Evolutionary conservation across 176 grass and related monocot genomes (phyloP).

Genomic region (Echinochloa phyllopogon): DNA sequence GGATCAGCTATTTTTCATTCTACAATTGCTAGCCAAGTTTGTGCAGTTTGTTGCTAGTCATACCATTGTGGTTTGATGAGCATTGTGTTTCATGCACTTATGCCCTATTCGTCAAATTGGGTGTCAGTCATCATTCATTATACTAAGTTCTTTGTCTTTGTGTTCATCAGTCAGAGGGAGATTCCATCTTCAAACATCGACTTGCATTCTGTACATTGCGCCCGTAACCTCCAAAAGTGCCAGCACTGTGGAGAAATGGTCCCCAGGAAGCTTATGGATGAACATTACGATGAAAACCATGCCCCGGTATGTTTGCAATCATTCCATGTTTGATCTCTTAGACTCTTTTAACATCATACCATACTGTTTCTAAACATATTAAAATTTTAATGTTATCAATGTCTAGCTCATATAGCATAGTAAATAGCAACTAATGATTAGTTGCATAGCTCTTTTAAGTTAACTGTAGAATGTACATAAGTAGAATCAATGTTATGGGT

Average conservation of each 20-base stretch:
- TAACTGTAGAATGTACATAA: slow-evolving; percentile 4
- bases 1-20: not conserved
- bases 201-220: slow-evolving; percentile 76
- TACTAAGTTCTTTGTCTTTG: slow-evolving; percentile 6
- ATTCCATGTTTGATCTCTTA: not conserved
- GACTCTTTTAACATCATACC: not conserved
- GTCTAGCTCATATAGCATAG: slow-evolving; percentile 7
- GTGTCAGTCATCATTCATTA: not conserved
- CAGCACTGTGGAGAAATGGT: slow-evolving; percentile 75
- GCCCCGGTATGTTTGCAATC: slow-evolving; percentile 58
- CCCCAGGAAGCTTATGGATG: slow-evolving; percentile 66
- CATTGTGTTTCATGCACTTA: not conserved
- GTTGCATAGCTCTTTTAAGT: not conserved
- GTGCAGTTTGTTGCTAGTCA: not conserved
- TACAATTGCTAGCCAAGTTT: not conserved
- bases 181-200: slow-evolving; percentile 72
- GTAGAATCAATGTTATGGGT: not conserved
- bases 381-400: slow-evolving; percentile 7
- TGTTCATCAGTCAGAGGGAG: slow-evolving; percentile 59
- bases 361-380: slow-evolving; percentile 19
- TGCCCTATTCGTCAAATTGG: not conserved
- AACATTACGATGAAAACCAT: slow-evolving; percentile 71
- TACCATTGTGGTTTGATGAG: slow-evolving; percentile 15
- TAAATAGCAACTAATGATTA: not conserved
- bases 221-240: slow-evolving; percentile 79